Evolutionary conservation across 345 rosid species (phyloP).

Genomic region (Brassica nigra): DNA sequence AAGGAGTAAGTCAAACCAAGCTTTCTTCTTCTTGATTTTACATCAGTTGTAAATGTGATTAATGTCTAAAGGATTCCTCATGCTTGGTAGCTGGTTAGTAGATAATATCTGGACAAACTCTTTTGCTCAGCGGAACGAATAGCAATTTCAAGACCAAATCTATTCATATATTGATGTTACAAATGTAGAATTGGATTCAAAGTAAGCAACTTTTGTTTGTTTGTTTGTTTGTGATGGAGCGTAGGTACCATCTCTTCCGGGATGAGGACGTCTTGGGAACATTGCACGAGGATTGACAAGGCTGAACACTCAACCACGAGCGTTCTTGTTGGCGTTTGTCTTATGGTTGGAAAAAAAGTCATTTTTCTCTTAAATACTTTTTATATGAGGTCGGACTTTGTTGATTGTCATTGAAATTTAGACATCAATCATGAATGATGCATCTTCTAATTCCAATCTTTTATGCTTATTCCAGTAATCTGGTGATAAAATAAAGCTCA

Average conservation of each 20-base stretch:
- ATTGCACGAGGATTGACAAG: slow-evolving; percentile 51
- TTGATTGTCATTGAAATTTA: slow-evolving; percentile 8
- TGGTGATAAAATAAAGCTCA: background rate
- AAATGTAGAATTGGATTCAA: background rate
- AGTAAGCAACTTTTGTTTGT: background rate
- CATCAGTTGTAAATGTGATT: background rate
- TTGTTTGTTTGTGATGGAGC: background rate
- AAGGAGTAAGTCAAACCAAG: slow-evolving; percentile 53
- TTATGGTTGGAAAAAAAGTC: background rate
- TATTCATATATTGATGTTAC: background rate
- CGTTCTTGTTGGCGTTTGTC: background rate
- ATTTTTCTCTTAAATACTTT: slow-evolving; percentile 1
- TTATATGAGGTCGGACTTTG: background rate
- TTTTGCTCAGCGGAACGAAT: background rate
- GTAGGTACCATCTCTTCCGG: slow-evolving; percentile 70
- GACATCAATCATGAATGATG: background rate
- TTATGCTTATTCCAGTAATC: background rate
- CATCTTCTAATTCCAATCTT: background rate
- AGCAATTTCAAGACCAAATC: background rate
- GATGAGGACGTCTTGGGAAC: slow-evolving; percentile 87
- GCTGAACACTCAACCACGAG: background rate
- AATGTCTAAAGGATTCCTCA: background rate
- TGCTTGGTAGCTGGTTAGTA: background rate
- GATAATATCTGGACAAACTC: background rate
- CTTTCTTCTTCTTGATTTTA: background rate